phyloP scores from a whole-genome alignment of 352 stramenopile species.

The Phytophthora chlamydospora region DNA sequence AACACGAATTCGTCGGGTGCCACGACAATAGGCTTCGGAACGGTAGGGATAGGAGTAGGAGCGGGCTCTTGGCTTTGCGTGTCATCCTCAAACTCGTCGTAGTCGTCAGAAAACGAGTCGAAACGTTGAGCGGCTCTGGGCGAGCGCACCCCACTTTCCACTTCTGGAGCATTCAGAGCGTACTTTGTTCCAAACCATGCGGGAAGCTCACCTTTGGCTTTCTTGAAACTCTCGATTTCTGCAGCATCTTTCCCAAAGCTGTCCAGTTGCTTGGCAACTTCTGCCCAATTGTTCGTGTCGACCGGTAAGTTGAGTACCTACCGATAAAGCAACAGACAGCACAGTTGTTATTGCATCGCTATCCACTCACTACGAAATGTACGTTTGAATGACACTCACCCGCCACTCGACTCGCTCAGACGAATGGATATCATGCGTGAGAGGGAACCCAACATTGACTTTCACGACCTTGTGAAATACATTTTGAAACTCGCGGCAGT shows the following conservation, averaged over 20 bases:
- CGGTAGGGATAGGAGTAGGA: slow-evolving; percentile 28
- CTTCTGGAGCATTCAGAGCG: slow-evolving; percentile 60
- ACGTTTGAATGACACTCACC: slow-evolving; percentile 35
- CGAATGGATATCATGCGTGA: slow-evolving; percentile 87
- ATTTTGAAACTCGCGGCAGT: slow-evolving; percentile 60
- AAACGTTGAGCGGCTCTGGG: slow-evolving; percentile 42
- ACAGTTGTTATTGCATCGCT: slow-evolving; percentile 5
- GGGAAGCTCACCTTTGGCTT: slow-evolving; percentile 63
- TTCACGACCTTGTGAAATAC: slow-evolving; percentile 76
- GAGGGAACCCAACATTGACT: slow-evolving; percentile 86
- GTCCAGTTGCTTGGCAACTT: slow-evolving; percentile 70
- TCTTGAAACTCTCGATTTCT: slow-evolving; percentile 73
- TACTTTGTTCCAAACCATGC: slow-evolving; percentile 70
- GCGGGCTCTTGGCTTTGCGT: slow-evolving; percentile 4
- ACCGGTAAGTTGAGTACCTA: slow-evolving; percentile 76
- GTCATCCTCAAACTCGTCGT: slow-evolving; percentile 32
- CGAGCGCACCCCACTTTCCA: slow-evolving; percentile 53
- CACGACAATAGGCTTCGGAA: slow-evolving; percentile 54
- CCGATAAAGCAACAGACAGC: neutral
- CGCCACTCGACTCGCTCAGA: slow-evolving; percentile 89
- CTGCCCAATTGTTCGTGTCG: slow-evolving; percentile 44
- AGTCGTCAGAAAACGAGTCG: slow-evolving; percentile 48
- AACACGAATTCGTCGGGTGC: slow-evolving; percentile 68
- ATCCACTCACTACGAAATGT: neutral
- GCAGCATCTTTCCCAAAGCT: slow-evolving; percentile 69